phyloP scores from a whole-genome alignment of 1,139 yeast genomes.

The Barnettozyma hawaiiensis region DNA sequence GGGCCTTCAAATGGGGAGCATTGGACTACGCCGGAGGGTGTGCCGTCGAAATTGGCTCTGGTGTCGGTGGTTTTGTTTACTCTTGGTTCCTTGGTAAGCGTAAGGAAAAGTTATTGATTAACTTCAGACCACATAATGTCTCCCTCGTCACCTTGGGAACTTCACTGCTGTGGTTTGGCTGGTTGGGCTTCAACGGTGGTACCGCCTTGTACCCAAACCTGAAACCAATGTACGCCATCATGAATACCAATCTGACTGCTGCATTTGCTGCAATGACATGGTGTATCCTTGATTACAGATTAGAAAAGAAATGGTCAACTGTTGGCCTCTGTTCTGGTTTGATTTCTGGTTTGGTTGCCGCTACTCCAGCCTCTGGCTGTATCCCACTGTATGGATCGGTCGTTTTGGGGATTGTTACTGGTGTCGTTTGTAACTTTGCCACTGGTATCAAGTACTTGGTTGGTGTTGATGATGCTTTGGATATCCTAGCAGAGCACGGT shows the following conservation, averaged over 20 bases:
- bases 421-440: conserved; percentile 81
- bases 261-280: conserved; percentile 89
- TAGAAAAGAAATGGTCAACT: conserved; percentile 88
- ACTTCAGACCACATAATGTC: conserved; percentile 92
- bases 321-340: conserved; percentile 95
- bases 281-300: conserved; percentile 83
- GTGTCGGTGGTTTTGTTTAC: conserved; percentile 85
- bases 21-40: conserved; percentile 98
- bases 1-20: conserved; percentile 92
- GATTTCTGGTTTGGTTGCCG: conserved; percentile 93
- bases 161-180: conserved; percentile 65
- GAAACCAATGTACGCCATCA: conserved; percentile 57
- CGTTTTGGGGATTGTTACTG: conserved; percentile 74
- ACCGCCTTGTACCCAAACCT: conserved; percentile 58
- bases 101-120: conserved; percentile 76
- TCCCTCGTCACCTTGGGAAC: conserved; percentile 75
- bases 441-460: conserved; percentile 81
- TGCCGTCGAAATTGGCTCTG: conserved; percentile 89
- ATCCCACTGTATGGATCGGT: conserved; percentile 92
- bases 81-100: conserved; percentile 80
- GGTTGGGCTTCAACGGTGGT: conserved; percentile 88
- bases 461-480: conserved; percentile 86
- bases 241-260: conserved; percentile 88
- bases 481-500: conserved; percentile 97
- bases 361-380: conserved; percentile 90